Evolutionary conservation across 345 rosid species (phyloP).

Genomic region (Schrenkiella parvula): DNA sequence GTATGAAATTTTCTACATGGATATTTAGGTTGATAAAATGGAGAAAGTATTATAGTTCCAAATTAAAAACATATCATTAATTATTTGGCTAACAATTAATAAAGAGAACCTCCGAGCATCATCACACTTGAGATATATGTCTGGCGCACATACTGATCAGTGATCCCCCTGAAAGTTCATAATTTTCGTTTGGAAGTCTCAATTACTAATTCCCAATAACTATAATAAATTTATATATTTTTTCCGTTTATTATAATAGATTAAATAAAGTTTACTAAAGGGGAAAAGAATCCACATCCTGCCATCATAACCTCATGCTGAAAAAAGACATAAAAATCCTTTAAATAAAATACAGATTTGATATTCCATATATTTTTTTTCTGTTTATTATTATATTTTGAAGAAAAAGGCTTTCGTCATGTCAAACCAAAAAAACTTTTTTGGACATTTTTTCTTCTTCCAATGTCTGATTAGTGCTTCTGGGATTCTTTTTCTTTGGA

Average conservation of each 20-base stretch:
- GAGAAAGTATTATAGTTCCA: background rate
- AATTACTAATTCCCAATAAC: background rate
- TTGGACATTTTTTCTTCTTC: background rate
- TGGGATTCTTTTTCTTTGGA: constrained; percentile 20
- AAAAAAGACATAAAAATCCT: background rate
- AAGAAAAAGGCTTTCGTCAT: background rate
- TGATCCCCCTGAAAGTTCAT: background rate
- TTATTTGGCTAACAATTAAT: background rate
- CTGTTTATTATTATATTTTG: background rate
- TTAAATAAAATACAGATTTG: background rate
- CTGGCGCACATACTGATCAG: background rate
- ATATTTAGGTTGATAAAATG: background rate
- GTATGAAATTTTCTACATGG: no score
- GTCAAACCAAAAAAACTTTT: background rate
- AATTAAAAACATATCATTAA: background rate
- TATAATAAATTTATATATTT: background rate
- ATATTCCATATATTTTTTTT: background rate
- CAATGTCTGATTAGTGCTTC: constrained; percentile 17
- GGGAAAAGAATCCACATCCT: constrained; percentile 17
- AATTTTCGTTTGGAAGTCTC: background rate
- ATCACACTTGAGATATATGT: background rate
- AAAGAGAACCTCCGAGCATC: background rate
- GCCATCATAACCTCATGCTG: constrained; percentile 31
- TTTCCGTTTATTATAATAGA: background rate
- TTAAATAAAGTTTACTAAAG: background rate